Conservation (phyloP, 805 yeast genomes). For the Candida argentea region DNA sequence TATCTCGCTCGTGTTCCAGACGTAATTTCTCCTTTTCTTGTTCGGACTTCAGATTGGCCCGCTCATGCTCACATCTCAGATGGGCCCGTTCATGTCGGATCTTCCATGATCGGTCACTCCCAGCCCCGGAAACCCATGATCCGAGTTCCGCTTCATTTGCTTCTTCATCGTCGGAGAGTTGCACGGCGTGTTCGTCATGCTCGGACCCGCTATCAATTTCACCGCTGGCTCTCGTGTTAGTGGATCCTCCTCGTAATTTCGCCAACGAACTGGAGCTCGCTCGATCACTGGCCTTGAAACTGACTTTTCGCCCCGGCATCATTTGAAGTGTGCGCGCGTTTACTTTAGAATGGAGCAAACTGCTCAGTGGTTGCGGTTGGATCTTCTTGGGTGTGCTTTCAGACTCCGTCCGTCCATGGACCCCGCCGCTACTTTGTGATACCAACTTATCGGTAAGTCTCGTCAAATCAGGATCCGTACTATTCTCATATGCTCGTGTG, state of each 20-base stretch:
- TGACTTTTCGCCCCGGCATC: constrained; percentile 20
- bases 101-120: constrained; percentile 3
- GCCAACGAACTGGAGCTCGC: constrained; percentile 1
- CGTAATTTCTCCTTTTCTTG: constrained; percentile 7
- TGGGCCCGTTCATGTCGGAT: neutral
- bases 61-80: too few species aligned
- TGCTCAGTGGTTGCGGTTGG: constrained; percentile 1
- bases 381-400: neutral
- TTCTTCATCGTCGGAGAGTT: constrained; percentile 2
- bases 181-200: constrained; percentile 4
- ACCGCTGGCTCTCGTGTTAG: too few species aligned
- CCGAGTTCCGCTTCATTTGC: constrained; percentile 4
- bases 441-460: constrained; percentile 8
- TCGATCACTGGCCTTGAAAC: constrained; percentile 15
- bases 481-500: constrained; percentile 26
- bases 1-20: constrained; percentile 15
- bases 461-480: constrained; percentile 10
- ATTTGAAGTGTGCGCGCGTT: constrained; percentile 10
- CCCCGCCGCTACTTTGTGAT: constrained; percentile 3
- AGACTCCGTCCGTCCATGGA: constrained; percentile 1
- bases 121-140: too few species aligned
- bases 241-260: constrained; percentile 4
- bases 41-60: constrained; percentile 4
- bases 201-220: constrained; percentile 8
- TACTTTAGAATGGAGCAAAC: constrained; percentile 6